Evolutionary conservation across 108 stramenopile species (phyloP).

Genomic region (Seminavis robusta): DNA sequence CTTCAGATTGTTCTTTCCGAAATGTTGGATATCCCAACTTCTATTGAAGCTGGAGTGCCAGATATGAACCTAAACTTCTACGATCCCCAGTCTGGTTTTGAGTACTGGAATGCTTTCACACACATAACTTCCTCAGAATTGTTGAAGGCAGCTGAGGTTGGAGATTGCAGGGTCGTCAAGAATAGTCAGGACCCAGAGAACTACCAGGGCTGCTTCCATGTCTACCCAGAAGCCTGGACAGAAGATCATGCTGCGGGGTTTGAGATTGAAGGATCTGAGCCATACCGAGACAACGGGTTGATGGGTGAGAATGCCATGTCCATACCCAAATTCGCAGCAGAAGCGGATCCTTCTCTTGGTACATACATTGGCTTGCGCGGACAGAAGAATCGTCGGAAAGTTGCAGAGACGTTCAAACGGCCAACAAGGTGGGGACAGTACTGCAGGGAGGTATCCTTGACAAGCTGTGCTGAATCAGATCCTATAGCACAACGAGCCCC

Average conservation of each 20-base stretch:
- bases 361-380: slow-evolving; percentile 24
- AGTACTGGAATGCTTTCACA: too few species aligned
- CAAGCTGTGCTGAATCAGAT: slow-evolving; percentile 25
- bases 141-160: too few species aligned
- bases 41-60: too few species aligned
- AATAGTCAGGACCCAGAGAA: too few species aligned
- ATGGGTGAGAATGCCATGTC: slow-evolving; percentile 23
- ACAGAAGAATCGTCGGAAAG: too few species aligned
- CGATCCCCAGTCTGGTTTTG: too few species aligned
- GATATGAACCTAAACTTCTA: too few species aligned
- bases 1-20: slow-evolving; percentile 28
- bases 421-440: slow-evolving; percentile 44
- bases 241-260: neutral
- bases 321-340: slow-evolving; percentile 15
- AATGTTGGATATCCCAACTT: slow-evolving; percentile 15
- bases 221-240: slow-evolving; percentile 29
- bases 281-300: slow-evolving; percentile 10
- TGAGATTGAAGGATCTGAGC: neutral
- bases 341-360: slow-evolving; percentile 12
- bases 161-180: too few species aligned
- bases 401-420: slow-evolving; percentile 33
- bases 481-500: slow-evolving; percentile 12
- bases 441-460: slow-evolving; percentile 20
- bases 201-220: slow-evolving; percentile 31
- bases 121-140: too few species aligned